Base-by-base conservation (phyloP, 805 yeast genomes). In the Yarrowia deformans region DNA sequence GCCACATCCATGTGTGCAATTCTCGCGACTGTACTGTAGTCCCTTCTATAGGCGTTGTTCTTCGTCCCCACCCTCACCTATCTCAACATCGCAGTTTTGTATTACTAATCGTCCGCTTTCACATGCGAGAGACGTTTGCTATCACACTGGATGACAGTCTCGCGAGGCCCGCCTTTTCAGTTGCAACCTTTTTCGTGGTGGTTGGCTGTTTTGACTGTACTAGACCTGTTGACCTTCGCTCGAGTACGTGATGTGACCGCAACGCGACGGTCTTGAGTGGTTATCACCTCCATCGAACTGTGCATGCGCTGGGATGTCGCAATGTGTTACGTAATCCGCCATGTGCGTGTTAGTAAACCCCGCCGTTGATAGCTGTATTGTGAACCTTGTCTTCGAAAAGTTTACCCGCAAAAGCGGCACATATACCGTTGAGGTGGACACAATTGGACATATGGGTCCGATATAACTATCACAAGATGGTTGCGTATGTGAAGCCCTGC, bases 61-160 rank as follows among this genome's bases (percentile, higher is more conserved):
- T 6, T 10, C 16, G 10, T 13, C 42, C 2, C 42, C 13, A 39
- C 13, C 42, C 16, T 5, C 42, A 8, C 7, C 10, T 42, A 18
- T 7, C 16, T 23, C 32, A 10, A 32, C 50, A 0, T 7, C n/a
- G n/a, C 9, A 14, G 49, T 29, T 29, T 8, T n/a, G 55, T 49
- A 49, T 49, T 49, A 49, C n/a, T 49, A 49, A 49, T 49, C 55
- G 16, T 6, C 16, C 0, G 19, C 14, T 49, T 49, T 49, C 55
- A 49, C 55, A 49, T 49, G 55, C 16, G 12, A 23, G 4, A 2
- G 18, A 19, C 34, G 12, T 29, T 48, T 13, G 35, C 40, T 32
- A 9, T 50, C 40, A 8, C 37, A 16, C 29, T 23, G 4, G 43
- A 6, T 40, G 18, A 8, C 43, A 6, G 4, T 23, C 29, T 23